Conservation (phyloP, 2,329 filamentous ascomycete genomes). For the Teratosphaeria zuluensis region DNA sequence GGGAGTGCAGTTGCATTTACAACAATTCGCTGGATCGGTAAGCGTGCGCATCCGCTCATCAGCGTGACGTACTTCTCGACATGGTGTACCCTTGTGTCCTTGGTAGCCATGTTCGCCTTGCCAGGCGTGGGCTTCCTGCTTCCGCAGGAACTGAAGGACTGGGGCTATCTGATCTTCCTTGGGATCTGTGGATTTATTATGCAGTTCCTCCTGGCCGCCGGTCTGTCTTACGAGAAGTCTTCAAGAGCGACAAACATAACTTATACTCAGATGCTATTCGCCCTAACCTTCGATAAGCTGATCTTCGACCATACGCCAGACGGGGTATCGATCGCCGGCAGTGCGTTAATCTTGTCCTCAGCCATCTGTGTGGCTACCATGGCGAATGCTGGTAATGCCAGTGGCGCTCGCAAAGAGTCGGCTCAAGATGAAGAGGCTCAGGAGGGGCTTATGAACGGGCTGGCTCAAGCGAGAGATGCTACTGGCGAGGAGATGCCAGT, state of each 20-base stretch:
- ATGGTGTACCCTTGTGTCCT: conserved; percentile 59
- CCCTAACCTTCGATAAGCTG: conserved; percentile 53
- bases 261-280: conserved; percentile 63
- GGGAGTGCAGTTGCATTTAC: conserved; percentile 67
- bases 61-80: conserved; percentile 75
- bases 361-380: conserved; percentile 55
- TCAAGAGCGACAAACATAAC: conserved; percentile 55
- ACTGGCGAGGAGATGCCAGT: conserved; percentile 11
- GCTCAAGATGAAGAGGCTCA: conserved; percentile 17
- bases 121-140: conserved; percentile 49
- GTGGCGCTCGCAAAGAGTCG: conserved; percentile 14
- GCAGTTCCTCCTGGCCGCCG: conserved; percentile 77
- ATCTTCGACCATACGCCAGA: conserved; percentile 53
- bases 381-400: conserved; percentile 29
- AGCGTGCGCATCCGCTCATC: conserved; percentile 70
- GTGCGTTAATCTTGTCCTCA: conserved; percentile 53
- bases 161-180: conserved; percentile 57
- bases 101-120: conserved; percentile 47
- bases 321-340: conserved; percentile 50
- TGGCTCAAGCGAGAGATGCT: conserved; percentile 7
- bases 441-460: conserved; percentile 10
- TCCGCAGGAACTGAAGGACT: conserved; percentile 48
- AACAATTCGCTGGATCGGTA: conserved; percentile 69
- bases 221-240: conserved; percentile 61
- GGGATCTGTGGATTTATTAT: conserved; percentile 69